A percentile compares a stretch with the other conserved stretches of the same genome.
Evolutionary conservation across 495 filamentous ascomycete species (phyloP).

Genomic region (Apodospora peruviana): DNA sequence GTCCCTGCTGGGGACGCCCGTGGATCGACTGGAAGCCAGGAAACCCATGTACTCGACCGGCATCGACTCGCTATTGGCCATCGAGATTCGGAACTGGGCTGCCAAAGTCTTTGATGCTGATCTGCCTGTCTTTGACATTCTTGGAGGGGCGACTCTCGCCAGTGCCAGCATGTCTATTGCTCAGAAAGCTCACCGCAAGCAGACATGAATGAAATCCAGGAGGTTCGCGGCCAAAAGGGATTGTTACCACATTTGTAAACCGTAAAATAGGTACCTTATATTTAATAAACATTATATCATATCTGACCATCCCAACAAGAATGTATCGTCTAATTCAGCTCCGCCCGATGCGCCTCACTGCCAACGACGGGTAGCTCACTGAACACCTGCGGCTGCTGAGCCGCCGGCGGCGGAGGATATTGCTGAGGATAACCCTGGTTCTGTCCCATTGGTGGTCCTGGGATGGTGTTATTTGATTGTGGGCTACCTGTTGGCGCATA

Average conservation of each 20-base stretch:
- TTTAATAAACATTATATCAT: too few species aligned
- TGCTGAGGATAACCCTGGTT: background rate
- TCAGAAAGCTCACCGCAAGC: too few species aligned
- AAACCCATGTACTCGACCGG: background rate
- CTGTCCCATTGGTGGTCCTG: background rate
- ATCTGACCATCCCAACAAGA: too few species aligned
- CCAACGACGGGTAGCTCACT: background rate
- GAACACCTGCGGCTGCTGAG: background rate
- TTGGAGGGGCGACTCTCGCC: too few species aligned
- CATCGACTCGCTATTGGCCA: background rate
- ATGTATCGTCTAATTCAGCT: background rate
- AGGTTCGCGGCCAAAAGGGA: too few species aligned
- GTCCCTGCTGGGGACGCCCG: too few species aligned
- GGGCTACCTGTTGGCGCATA: background rate
- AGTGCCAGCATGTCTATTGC: too few species aligned
- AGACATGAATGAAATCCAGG: too few species aligned
- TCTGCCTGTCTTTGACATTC: too few species aligned
- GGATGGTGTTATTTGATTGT: background rate
- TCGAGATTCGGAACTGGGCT: background rate
- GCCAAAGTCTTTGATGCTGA: too few species aligned
- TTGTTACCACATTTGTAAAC: too few species aligned
- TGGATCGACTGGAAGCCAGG: background rate
- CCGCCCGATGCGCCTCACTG: background rate
- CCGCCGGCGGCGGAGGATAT: background rate
- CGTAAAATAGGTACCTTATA: too few species aligned